Conservation (phyloP, 2,329 filamentous ascomycete genomes). For the Pseudogymnoascus sp. region DNA sequence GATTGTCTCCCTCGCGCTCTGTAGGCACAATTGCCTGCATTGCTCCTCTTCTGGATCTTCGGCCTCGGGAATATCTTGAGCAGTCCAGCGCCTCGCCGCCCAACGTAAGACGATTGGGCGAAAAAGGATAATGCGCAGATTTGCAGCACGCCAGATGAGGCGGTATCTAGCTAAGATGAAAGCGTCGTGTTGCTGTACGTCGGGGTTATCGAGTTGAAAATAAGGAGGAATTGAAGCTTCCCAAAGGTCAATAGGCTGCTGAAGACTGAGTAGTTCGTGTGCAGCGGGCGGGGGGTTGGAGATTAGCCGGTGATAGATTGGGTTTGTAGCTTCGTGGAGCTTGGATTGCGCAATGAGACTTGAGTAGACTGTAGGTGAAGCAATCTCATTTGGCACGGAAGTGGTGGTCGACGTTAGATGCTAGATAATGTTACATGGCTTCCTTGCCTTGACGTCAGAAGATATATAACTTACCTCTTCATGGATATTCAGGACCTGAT, state of each 20-base stretch:
- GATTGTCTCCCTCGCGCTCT: conserved; percentile 33
- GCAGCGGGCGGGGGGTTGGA: conserved; percentile 33
- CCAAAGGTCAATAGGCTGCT: conserved; percentile 36
- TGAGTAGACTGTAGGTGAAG: conserved; percentile 34
- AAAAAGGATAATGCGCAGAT: conserved; percentile 35
- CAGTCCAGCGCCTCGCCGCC: conserved; percentile 22
- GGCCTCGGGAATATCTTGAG: conserved; percentile 25
- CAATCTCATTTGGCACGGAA: conserved; percentile 29
- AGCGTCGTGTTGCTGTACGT: conserved; percentile 29
- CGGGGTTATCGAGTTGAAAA: conserved; percentile 27
- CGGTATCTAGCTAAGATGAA: conserved; percentile 29
- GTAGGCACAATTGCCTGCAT: conserved; percentile 32
- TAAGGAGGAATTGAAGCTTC: conserved; percentile 33
- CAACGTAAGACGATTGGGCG: conserved; percentile 34
- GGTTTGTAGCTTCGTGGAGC: conserved; percentile 36
- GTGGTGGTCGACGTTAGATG: conserved; percentile 30
- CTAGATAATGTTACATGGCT: conserved; percentile 14
- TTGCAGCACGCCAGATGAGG: conserved; percentile 35
- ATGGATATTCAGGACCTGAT: conserved; percentile 16
- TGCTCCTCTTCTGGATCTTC: conserved; percentile 31
- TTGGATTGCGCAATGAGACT: conserved; percentile 33
- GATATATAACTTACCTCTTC: conserved; percentile 12
- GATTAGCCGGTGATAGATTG: conserved; percentile 36
- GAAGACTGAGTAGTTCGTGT: conserved; percentile 32
- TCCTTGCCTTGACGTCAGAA: neutral